phyloP scores from a whole-genome alignment of 805 yeast species.

The Lachancea sp. region DNA sequence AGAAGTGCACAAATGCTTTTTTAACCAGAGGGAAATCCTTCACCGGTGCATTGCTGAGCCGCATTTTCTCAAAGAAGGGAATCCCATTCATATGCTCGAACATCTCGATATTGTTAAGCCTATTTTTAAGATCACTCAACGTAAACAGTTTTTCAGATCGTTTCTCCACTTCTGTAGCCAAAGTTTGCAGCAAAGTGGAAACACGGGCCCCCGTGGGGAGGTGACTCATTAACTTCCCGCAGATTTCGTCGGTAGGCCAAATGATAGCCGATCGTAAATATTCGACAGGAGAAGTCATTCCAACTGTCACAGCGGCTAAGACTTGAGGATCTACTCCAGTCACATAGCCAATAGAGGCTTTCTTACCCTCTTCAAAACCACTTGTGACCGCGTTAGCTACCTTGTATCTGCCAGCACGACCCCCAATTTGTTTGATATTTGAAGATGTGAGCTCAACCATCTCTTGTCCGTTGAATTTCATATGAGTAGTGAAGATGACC shows the following conservation, averaged over 20 bases:
- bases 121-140: conserved; percentile 26
- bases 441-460: conserved; percentile 49
- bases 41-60: conserved; percentile 59
- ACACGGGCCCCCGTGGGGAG: conserved; percentile 48
- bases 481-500: conserved; percentile 61
- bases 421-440: conserved; percentile 85
- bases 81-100: conserved; percentile 40
- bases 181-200: conserved; percentile 41
- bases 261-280: conserved; percentile 55
- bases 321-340: conserved; percentile 45
- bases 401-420: conserved; percentile 85
- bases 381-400: conserved; percentile 28
- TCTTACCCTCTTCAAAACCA: conserved; percentile 11
- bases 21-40: conserved; percentile 35
- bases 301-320: conserved; percentile 39
- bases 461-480: conserved; percentile 64
- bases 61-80: conserved; percentile 50
- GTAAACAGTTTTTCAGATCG: conserved; percentile 21
- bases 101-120: conserved; percentile 38
- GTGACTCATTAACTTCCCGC: conserved; percentile 58
- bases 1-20: conserved; percentile 41
- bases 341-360: conserved; percentile 41
- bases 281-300: conserved; percentile 46
- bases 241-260: conserved; percentile 76
- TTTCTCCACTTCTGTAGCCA: conserved; percentile 33